These are phyloP conservation scores for Cryptococcus depauperatus DNA, from an alignment of 1,284 basidiomycete species.

Conservation along the genomic window DNA sequence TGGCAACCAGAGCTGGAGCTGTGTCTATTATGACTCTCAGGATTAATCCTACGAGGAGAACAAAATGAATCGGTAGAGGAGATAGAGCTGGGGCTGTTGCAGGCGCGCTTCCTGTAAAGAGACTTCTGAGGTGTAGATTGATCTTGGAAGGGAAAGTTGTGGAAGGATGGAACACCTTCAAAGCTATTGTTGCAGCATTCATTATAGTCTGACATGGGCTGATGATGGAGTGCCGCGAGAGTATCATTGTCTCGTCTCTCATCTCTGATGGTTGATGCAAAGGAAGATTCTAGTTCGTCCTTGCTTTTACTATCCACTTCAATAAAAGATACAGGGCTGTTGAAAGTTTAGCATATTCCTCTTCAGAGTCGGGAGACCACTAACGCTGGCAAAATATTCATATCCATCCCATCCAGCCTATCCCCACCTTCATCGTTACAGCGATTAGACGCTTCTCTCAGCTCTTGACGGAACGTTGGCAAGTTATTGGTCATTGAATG, in stretches of 20 bases:
- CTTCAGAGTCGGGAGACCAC: slow-evolving; percentile 1
- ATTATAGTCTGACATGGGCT: neutral
- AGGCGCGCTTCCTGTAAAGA: too few relatives aligned
- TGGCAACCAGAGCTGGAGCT: too few relatives aligned
- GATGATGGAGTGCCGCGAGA: neutral
- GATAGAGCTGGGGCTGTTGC: slow-evolving; percentile 13
- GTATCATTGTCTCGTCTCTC: neutral
- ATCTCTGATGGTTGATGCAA: neutral
- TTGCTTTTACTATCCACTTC: slow-evolving; percentile 17
- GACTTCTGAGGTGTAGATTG: slow-evolving; percentile 9
- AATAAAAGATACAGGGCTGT: slow-evolving; percentile 19
- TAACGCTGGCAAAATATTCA: slow-evolving; percentile 22
- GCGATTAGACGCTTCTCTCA: neutral
- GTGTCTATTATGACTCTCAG: too few relatives aligned
- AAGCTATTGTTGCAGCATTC: slow-evolving; percentile 4
- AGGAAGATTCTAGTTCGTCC: slow-evolving; percentile 12
- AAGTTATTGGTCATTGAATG: too few relatives aligned
- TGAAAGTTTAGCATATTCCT: neutral
- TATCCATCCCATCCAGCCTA: slow-evolving; percentile 29
- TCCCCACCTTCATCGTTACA: slow-evolving; percentile 12
- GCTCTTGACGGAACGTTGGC: too few relatives aligned
- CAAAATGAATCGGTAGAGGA: slow-evolving; percentile 27
- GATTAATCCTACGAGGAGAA: too few relatives aligned
- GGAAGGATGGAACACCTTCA: slow-evolving; percentile 8
- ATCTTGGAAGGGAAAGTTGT: slow-evolving; percentile 1